Evolutionary conservation across 176 grass and related monocot species (phyloP).

Genomic region (maize (Zea mays)): DNA sequence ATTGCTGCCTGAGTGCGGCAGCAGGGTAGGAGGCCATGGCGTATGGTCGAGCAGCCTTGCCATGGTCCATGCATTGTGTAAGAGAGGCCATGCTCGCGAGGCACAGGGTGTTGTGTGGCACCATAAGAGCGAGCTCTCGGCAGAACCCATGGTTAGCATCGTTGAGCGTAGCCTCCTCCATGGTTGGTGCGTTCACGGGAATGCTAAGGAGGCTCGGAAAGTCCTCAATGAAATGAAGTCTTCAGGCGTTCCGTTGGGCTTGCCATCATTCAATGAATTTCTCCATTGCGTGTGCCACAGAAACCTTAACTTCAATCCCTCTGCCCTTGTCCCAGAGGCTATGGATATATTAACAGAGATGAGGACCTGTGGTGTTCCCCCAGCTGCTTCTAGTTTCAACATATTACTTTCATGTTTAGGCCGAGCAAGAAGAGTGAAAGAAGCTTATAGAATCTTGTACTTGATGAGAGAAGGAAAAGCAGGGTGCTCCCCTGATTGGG

Average conservation of each 20-base stretch:
- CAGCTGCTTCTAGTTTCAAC: conserved; percentile 63
- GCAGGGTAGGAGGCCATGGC: conserved; percentile 16
- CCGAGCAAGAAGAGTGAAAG: conserved; percentile 67
- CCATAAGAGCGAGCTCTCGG: conserved; percentile 52
- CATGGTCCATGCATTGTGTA: conserved; percentile 60
- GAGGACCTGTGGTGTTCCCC: conserved; percentile 42
- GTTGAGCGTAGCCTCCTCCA: conserved; percentile 57
- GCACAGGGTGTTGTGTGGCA: conserved; percentile 55
- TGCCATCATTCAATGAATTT: conserved; percentile 59
- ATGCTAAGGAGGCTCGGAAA: conserved; percentile 53
- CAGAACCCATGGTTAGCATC: conserved; percentile 36
- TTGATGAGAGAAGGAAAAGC: conserved; percentile 57
- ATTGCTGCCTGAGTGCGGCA: conserved; percentile 29
- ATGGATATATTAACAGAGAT: conserved; percentile 60
- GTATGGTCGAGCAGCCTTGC: conserved; percentile 46
- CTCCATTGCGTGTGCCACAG: conserved; percentile 59
- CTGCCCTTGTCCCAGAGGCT: conserved; percentile 60
- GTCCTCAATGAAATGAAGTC: conserved; percentile 59
- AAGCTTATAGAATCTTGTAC: conserved; percentile 64
- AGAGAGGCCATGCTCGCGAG: conserved; percentile 54
- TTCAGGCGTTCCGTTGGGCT: conserved; percentile 30
- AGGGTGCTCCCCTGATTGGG: conserved; percentile 65
- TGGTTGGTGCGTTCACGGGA: conserved; percentile 67
- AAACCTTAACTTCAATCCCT: conserved; percentile 74
- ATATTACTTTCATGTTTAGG: conserved; percentile 71